Base-by-base conservation (phyloP, 2,329 filamentous ascomycete species). In the Colletotrichum aenigma region DNA sequence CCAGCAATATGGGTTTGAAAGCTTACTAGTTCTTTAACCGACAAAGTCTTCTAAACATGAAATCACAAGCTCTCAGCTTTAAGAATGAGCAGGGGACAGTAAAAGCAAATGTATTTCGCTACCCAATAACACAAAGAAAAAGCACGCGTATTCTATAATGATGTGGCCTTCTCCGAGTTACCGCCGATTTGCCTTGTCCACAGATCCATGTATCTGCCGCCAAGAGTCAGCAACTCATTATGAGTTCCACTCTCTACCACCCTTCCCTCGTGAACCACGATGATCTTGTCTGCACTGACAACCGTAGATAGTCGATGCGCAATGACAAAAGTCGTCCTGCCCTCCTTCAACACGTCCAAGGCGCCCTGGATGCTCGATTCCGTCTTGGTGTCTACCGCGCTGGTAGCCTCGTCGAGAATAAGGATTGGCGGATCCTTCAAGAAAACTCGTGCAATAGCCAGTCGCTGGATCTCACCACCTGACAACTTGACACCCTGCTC, bases 381-480 rank as follows among this genome's bases (percentile, higher is more conserved):
- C 0, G 89, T 91, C 79, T 93, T 89, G 0, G 91, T 91, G 77
- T 95, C 93, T 0, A 95, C 86, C 0, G 87, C 86, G 26, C 84
- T 86, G 0, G 94, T 96, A 1, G 94, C 94, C 83, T 96, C 94
- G 78, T 95, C 94, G 0, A 95, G 85, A 4, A 95, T 89, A 2
- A 95, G 85, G 2, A 95, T 90, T 0, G 87, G 85, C 0, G 93
- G 93, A 58, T 91, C 86, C 61, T 92, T 91, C 64, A 95, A 87
- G 34, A 95, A 92, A 8, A 92, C 92, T 6, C 94, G 88, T 0
- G 94, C 94, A 76, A 95, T 95, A 8, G 93, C 93, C 30, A 95
- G 89, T 24, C 93, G 90, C 81, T 95, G 94, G 6, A 93, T 87
- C 80, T 95, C 93, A 2, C 94, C 94, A 32, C 94, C 94, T 1